A percentile compares a stretch with the other conserved stretches of the same genome.
These are phyloP conservation scores for Cutaneotrichosporon dermatis DNA, from an alignment of 1,284 basidiomycete genomes.

Conservation along the genomic window DNA sequence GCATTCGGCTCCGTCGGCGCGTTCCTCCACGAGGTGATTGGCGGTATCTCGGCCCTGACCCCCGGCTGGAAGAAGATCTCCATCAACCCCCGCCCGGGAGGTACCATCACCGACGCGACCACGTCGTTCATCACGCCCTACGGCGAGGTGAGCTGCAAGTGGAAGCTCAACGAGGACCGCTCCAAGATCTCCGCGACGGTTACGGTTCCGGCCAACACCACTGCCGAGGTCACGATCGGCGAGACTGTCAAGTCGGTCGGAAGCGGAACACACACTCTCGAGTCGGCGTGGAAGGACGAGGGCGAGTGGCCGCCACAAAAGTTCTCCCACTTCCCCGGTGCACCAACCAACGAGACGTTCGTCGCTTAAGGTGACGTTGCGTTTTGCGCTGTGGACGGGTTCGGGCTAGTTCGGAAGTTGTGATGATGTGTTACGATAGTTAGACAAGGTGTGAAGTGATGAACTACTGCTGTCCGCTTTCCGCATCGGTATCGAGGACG, in stretches of 20 bases:
- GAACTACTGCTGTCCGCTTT: no score
- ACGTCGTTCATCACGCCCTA: constrained; percentile 22
- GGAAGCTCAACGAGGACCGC: constrained; percentile 21
- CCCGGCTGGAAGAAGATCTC: constrained; percentile 33
- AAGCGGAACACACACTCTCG: neutral
- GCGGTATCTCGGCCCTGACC: constrained; percentile 28
- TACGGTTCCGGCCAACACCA: constrained; percentile 30
- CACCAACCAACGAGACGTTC: neutral
- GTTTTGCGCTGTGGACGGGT: no score
- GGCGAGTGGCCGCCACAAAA: neutral
- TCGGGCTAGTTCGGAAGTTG: no score
- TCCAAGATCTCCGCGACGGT: constrained; percentile 14
- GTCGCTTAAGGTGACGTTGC: neutral
- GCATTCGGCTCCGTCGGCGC: constrained; percentile 40
- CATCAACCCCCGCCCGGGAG: constrained; percentile 39
- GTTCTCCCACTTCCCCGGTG: neutral
- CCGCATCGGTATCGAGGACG: no score
- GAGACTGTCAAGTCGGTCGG: neutral
- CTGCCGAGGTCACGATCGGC: constrained; percentile 18
- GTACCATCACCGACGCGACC: constrained; percentile 32
- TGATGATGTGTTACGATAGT: no score
- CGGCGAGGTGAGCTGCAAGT: constrained; percentile 20
- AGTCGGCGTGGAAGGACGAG: neutral
- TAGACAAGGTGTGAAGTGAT: no score
- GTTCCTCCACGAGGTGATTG: constrained; percentile 37